These are phyloP conservation scores for Acanthamoeba culbertsoni DNA, from an alignment of 208 protist species.

Conservation along the genomic window DNA sequence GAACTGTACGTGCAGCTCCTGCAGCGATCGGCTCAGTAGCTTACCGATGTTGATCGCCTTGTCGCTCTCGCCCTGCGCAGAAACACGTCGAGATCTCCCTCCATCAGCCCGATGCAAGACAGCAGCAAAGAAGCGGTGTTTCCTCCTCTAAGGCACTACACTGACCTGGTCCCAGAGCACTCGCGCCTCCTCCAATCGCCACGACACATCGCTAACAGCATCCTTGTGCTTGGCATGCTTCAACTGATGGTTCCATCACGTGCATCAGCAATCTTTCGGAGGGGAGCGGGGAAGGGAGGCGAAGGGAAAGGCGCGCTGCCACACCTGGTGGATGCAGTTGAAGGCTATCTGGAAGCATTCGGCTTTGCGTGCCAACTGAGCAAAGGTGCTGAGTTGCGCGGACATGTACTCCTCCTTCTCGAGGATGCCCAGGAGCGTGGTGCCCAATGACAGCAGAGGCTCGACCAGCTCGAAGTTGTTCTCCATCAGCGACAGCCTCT, in stretches of 20 bases:
- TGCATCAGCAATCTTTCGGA: no score
- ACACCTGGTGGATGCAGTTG: constrained; percentile 41
- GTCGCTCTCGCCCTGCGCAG: neutral
- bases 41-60: constrained; percentile 49
- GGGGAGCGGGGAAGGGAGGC: neutral
- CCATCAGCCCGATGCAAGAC: neutral
- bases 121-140: neutral
- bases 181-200: constrained; percentile 7
- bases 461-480: constrained; percentile 59
- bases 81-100: neutral
- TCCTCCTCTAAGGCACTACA: no score
- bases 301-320: neutral
- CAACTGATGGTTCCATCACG: neutral
- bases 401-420: constrained; percentile 50
- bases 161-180: constrained; percentile 31
- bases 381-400: constrained; percentile 17
- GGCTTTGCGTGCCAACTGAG: constrained; percentile 52
- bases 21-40: neutral
- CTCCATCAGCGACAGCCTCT: constrained; percentile 46
- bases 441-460: constrained; percentile 24
- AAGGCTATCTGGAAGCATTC: constrained; percentile 52
- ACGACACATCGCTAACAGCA: neutral
- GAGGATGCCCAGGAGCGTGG: constrained; percentile 23
- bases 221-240: constrained; percentile 16
- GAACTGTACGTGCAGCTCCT: neutral